Base-by-base conservation (phyloP, 2,329 filamentous ascomycete genomes). In the Aspergillus calidoustus region DNA sequence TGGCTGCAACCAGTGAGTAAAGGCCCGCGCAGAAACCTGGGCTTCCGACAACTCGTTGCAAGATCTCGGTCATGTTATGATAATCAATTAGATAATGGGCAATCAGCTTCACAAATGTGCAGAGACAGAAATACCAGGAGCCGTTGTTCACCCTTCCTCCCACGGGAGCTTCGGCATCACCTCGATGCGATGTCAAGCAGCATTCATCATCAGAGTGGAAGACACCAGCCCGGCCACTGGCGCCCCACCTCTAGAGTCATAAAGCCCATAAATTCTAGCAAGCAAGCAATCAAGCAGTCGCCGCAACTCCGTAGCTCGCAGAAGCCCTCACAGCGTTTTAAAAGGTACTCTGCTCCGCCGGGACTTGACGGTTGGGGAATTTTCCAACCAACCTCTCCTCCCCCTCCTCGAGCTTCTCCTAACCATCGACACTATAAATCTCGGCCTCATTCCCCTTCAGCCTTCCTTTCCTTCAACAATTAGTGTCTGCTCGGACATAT, bases 271-370 rank as follows among this genome's bases (percentile, higher is more conserved):
- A 59, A 53, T 59, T 47, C 53, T 54, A 59, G 50, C 57, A 59
- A 61, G 59, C 59, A 61, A 57, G 54, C 47, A 59, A 58, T 43
- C 28, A 46, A 62, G 54, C 50, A 63, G 47, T 47, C 31, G 56
- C 55, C 48, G 60, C 44, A 57, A 52, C 51, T 46, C 48, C 57
- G 57, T 48, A 59, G 57, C 53, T 54, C 43, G 30, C 41, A 60
- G 56, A 51, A 63, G 57, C 48, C 59, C 54, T 66, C 59, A 58
- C 66, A 62, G 61, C 63, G 64, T 73, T 71, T 71, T 74, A 74
- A 74, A 74, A 73, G 73, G 68, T 72, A 69, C 69, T 66, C 48
- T 72, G 68, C 68, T 73, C 72, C 72, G 70, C 71, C 70, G 70
- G 72, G 67, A 19, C 68, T 58, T 63, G 48, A 58, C 52, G 68